Percentiles rank a stretch among this genome's conserved stretches.
Evolutionary conservation across 495 filamentous ascomycete species (phyloP).

Genomic region (Aspergillus affinis): DNA sequence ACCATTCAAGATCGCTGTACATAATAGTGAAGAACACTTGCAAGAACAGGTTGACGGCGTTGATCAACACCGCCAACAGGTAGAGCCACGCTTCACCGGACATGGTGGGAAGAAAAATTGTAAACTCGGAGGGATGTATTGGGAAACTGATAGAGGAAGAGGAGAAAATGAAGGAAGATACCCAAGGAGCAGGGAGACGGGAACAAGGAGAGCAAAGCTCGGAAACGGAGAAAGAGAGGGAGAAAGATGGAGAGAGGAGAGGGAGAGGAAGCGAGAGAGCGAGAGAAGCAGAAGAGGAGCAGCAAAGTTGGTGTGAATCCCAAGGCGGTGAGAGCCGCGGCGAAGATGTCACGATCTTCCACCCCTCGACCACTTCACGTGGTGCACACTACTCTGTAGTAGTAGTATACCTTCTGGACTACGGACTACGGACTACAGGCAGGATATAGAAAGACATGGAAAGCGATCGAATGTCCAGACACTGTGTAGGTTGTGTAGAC

Average conservation of each 20-base stretch:
- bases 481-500: neutral
- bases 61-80: slow-evolving; percentile 96
- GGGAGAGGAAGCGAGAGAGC: slow-evolving; percentile 9
- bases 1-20: slow-evolving; percentile 99
- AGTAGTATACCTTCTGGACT: too few species aligned
- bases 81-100: slow-evolving; percentile 99
- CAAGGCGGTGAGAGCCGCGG: neutral
- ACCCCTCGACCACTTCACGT: too few species aligned
- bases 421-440: too few species aligned
- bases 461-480: neutral
- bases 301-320: neutral
- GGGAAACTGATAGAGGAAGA: neutral
- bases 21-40: slow-evolving; percentile 99
- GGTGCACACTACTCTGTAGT: too few species aligned
- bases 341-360: neutral
- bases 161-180: slow-evolving; percentile 10
- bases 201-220: slow-evolving; percentile 4
- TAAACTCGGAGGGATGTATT: slow-evolving; percentile 9
- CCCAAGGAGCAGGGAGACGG: slow-evolving; percentile 2
- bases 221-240: neutral
- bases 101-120: slow-evolving; percentile 61
- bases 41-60: slow-evolving; percentile 99
- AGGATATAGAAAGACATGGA: neutral
- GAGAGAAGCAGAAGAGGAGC: slow-evolving; percentile 7
- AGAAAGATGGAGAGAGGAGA: slow-evolving; percentile 7